A percentile compares a stretch with the other conserved stretches of the same genome.
Conservation (phyloP, 345 rosid genomes). For the Populus tremula region DNA sequence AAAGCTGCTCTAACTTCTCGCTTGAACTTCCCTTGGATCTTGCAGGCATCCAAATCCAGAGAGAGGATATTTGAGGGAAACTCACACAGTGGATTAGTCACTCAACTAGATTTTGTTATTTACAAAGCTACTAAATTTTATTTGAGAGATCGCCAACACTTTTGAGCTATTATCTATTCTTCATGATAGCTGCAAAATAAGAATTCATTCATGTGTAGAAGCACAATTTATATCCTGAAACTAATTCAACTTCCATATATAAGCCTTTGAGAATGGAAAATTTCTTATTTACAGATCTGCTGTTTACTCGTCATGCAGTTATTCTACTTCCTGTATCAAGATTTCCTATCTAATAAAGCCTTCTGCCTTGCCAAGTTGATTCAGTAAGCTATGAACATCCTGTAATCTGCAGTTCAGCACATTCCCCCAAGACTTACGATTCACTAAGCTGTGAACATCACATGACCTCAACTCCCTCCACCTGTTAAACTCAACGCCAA, state of each 20-base stretch:
- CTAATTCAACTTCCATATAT: background rate
- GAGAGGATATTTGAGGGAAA: conserved; percentile 16
- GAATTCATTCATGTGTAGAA: background rate
- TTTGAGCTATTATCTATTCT: too few relatives aligned
- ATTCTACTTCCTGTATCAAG: background rate
- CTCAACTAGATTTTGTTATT: too few relatives aligned
- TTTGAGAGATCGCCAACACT: background rate
- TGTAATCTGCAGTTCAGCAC: background rate
- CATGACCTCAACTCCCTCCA: background rate
- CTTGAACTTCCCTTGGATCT: background rate
- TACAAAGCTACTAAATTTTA: background rate
- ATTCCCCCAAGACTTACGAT: background rate
- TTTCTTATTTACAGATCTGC: background rate
- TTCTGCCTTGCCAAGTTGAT: background rate
- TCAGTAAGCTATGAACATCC: background rate
- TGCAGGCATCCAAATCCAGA: conserved; percentile 23
- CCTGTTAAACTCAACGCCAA: background rate
- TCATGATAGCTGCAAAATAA: background rate
- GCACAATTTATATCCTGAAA: background rate
- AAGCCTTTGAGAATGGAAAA: background rate
- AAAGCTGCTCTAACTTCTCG: background rate
- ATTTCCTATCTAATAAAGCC: background rate
- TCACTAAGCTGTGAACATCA: background rate
- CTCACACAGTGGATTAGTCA: background rate
- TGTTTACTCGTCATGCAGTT: background rate